These are phyloP conservation scores for Wakefieldia striispora DNA, from an alignment of 768 basidiomycete species.

Conservation along the genomic window DNA sequence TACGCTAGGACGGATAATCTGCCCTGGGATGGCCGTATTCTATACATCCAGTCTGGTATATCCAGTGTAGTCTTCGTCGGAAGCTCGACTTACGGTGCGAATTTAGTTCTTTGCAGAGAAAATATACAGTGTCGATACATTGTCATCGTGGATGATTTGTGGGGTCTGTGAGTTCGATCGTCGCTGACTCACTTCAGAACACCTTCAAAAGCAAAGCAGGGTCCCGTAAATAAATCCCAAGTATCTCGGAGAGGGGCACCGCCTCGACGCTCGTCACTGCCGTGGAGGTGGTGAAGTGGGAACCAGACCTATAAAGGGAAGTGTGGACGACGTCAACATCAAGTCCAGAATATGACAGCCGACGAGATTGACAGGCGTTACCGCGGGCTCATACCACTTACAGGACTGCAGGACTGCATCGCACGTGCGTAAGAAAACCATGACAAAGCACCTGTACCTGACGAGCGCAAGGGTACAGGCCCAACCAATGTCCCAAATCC, in stretches of 20 bases:
- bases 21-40: too few species aligned
- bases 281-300: conserved; percentile 32
- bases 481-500: conserved; percentile 36
- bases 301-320: conserved; percentile 33
- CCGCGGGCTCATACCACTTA: conserved; percentile 35
- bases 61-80: too few species aligned
- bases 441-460: conserved; percentile 34
- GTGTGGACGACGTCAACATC: too few species aligned
- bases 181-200: conserved; percentile 4
- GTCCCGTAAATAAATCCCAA: conserved; percentile 15
- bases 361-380: too few species aligned
- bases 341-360: too few species aligned
- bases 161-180: too few species aligned
- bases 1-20: too few species aligned
- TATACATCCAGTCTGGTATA: too few species aligned
- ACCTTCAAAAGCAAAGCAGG: background rate
- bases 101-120: too few species aligned
- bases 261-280: background rate
- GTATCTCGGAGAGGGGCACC: conserved; percentile 14
- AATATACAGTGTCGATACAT: too few species aligned
- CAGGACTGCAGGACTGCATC: conserved; percentile 34
- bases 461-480: conserved; percentile 28
- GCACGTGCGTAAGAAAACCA: conserved; percentile 28
- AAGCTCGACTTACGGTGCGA: too few species aligned
- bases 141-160: too few species aligned